Conservation (phyloP, 2,329 filamentous ascomycete genomes). For the Hypoxylon sp. region DNA sequence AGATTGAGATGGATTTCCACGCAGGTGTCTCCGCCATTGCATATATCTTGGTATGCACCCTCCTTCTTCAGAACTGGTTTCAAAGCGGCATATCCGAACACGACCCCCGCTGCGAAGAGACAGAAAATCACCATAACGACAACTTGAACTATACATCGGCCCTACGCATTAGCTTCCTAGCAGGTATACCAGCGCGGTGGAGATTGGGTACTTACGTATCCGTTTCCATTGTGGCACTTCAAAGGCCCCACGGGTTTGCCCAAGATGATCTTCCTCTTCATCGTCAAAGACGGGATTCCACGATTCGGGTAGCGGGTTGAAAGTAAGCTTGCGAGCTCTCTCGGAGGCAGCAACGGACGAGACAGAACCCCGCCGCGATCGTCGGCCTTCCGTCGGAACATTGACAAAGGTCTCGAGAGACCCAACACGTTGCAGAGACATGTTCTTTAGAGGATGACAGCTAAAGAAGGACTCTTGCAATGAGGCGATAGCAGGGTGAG, state of each 20-base stretch:
- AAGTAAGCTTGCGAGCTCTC: conserved; percentile 63
- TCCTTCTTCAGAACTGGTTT: conserved; percentile 83
- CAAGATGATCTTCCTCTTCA: conserved; percentile 54
- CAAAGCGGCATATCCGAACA: conserved; percentile 87
- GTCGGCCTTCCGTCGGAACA: conserved; percentile 54
- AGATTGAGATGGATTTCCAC: conserved; percentile 79
- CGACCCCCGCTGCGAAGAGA: conserved; percentile 80
- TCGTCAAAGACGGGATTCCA: conserved; percentile 60
- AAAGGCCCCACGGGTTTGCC: conserved; percentile 65
- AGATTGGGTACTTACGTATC: conserved; percentile 57
- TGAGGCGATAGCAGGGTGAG: conserved; percentile 6
- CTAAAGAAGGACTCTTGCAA: conserved; percentile 15
- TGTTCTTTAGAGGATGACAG: conserved; percentile 43
- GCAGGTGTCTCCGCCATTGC: conserved; percentile 60
- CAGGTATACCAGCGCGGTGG: not conserved
- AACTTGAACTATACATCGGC: conserved; percentile 71
- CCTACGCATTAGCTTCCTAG: conserved; percentile 21
- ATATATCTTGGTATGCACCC: conserved; percentile 76
- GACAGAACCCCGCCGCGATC: conserved; percentile 55
- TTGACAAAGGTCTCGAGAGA: conserved; percentile 66
- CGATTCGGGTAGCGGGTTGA: conserved; percentile 66
- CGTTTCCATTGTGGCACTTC: conserved; percentile 68
- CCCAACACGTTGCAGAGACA: conserved; percentile 66
- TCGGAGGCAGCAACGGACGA: conserved; percentile 60
- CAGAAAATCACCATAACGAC: conserved; percentile 76